phyloP scores from a whole-genome alignment of 2,329 filamentous ascomycete species.

The Aureobasidium melanogenum region DNA sequence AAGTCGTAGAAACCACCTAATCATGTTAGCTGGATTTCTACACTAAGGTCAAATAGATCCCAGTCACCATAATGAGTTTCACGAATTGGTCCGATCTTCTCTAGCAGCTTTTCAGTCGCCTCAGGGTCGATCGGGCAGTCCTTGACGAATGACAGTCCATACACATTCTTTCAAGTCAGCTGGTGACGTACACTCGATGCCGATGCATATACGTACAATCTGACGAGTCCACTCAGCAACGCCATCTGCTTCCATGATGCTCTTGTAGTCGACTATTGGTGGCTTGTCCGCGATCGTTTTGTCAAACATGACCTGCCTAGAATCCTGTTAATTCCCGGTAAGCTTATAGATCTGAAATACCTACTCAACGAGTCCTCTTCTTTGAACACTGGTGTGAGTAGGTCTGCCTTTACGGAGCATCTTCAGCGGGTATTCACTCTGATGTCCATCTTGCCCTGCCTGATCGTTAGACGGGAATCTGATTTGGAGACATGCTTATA shows the following conservation, averaged over 20 bases:
- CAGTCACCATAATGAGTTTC: slow-evolving; percentile 80
- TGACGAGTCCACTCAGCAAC: slow-evolving; percentile 11
- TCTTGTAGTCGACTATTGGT: slow-evolving; percentile 7
- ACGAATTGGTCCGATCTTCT: slow-evolving; percentile 77
- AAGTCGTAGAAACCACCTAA: slow-evolving; percentile 72
- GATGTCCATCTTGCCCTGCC: slow-evolving; percentile 14
- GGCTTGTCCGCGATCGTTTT: background rate
- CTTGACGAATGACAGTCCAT: slow-evolving; percentile 72
- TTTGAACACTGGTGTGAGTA: background rate
- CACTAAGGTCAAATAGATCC: background rate
- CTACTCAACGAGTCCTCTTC: slow-evolving; percentile 13
- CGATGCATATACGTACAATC: background rate
- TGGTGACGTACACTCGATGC: background rate
- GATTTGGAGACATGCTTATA: background rate
- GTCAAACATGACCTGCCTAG: slow-evolving; percentile 5
- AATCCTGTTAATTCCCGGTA: background rate
- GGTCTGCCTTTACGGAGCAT: slow-evolving; percentile 12
- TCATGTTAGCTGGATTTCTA: background rate
- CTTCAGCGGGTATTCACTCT: slow-evolving; percentile 13
- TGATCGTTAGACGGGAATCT: background rate
- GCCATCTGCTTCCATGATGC: slow-evolving; percentile 5
- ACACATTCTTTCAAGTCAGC: slow-evolving; percentile 40
- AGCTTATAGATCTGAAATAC: background rate
- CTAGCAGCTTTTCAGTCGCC: slow-evolving; percentile 64
- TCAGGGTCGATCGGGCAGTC: slow-evolving; percentile 59